phyloP scores from a whole-genome alignment of 805 yeast genomes.

The Candida nemodendra region DNA sequence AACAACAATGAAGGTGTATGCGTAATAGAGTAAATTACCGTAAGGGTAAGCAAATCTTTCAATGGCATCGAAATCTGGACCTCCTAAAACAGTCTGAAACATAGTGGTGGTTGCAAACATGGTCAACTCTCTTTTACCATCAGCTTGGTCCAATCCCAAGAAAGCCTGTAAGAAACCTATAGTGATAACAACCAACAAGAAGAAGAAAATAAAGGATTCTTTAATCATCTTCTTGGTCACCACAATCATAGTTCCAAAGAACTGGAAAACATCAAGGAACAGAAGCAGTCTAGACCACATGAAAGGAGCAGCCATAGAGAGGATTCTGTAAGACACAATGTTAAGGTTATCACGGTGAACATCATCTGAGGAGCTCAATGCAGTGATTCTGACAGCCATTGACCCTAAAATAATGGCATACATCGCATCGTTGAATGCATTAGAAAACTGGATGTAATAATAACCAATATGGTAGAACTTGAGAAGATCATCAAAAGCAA shows the following conservation, averaged over 20 bases:
- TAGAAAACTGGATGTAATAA: conserved; percentile 74
- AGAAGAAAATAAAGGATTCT: conserved; percentile 81
- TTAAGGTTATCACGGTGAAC: conserved; percentile 23
- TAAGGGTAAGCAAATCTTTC: conserved; percentile 79
- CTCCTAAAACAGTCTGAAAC: conserved; percentile 71
- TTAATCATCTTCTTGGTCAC: conserved; percentile 84
- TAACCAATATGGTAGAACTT: conserved; percentile 78
- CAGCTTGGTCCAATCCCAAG: conserved; percentile 82
- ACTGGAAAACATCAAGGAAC: conserved; percentile 73
- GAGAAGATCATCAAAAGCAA: conserved; percentile 61
- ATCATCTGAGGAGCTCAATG: conserved; percentile 30
- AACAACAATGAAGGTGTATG: conserved; percentile 71
- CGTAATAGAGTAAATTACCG: conserved; percentile 75
- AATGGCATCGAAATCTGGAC: conserved; percentile 69
- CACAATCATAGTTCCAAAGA: conserved; percentile 87
- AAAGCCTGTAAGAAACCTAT: conserved; percentile 86
- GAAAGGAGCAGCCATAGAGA: conserved; percentile 81
- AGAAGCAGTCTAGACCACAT: conserved; percentile 81
- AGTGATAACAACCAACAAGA: conserved; percentile 64
- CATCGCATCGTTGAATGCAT: conserved; percentile 70
- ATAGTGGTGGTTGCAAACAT: conserved; percentile 59
- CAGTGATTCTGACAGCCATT: conserved; percentile 52
- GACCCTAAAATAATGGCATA: conserved; percentile 55
- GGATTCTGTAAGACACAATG: conserved; percentile 55
- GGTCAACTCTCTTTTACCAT: conserved; percentile 79